These are phyloP conservation scores for Cladosporium sp. DNA, from an alignment of 2,329 filamentous ascomycete genomes.

Conservation along the genomic window DNA sequence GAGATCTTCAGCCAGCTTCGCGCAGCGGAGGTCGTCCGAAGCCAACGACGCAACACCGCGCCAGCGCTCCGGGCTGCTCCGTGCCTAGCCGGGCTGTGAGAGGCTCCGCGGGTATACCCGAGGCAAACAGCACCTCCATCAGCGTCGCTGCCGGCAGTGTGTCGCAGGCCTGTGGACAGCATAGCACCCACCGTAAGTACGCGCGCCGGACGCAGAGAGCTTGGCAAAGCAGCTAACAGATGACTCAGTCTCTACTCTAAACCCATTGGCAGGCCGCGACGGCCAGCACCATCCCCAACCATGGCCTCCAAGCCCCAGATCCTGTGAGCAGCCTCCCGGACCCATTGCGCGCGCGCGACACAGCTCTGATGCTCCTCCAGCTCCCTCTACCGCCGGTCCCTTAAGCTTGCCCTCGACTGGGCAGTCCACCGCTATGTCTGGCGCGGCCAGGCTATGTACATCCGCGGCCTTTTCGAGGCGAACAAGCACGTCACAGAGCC, in stretches of 20 bases:
- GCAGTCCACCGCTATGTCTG: conserved; percentile 85
- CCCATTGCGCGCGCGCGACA: background rate
- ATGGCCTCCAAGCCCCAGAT: conserved; percentile 12
- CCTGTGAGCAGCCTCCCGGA: conserved; percentile 4
- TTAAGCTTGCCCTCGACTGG: conserved; percentile 95
- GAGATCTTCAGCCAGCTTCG: conserved; percentile 6
- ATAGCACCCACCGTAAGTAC: conserved; percentile 4
- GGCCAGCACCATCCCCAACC: conserved; percentile 7
- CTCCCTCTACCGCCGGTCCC: conserved; percentile 78
- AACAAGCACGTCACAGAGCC: conserved; percentile 81
- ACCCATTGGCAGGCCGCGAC: conserved; percentile 11
- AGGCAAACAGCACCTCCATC: background rate
- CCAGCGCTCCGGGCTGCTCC: conserved; percentile 1
- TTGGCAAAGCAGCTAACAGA: background rate
- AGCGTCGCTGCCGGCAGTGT: background rate
- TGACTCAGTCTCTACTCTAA: conserved; percentile 10
- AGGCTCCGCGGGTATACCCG: background rate
- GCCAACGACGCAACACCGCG: conserved; percentile 1
- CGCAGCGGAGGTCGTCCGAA: background rate
- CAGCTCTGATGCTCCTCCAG: conserved; percentile 35
- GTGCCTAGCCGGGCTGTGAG: background rate
- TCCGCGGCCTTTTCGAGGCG: conserved; percentile 88
- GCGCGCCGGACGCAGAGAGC: background rate
- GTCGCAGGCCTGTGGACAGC: conserved; percentile 4
- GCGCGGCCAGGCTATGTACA: conserved; percentile 94